phyloP scores from a whole-genome alignment of 148 eudicot genomes.

The Cornus controversa region DNA sequence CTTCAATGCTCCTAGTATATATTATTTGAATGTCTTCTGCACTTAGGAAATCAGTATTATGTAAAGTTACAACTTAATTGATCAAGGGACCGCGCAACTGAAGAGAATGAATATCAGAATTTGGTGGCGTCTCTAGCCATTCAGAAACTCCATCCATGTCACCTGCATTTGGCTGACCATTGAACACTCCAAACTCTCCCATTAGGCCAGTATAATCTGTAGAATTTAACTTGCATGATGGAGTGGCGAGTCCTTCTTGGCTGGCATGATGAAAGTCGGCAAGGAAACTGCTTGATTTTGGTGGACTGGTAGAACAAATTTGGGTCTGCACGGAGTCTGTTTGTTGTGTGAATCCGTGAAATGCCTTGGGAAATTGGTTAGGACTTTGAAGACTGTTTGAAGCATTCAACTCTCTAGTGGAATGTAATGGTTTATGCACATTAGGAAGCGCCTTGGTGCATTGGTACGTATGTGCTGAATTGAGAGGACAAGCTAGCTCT shows the following conservation, averaged over 20 bases:
- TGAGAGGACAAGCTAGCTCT: no score
- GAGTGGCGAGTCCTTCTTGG: not conserved
- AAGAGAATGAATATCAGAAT: no score
- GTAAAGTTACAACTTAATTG: no score
- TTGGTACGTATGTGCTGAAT: no score
- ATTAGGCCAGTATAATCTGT: not conserved
- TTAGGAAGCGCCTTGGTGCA: not conserved
- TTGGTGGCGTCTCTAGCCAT: slow-evolving; percentile 1
- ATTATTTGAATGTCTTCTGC: no score
- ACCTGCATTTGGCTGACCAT: not conserved
- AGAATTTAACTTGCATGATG: not conserved
- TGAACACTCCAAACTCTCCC: not conserved
- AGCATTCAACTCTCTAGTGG: not conserved
- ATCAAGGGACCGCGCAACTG: no score
- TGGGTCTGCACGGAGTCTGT: not conserved
- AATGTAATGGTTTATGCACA: not conserved
- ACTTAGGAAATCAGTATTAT: no score
- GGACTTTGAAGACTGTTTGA: not conserved
- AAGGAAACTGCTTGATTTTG: not conserved
- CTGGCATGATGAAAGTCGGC: not conserved
- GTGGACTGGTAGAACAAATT: not conserved
- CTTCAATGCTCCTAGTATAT: no score
- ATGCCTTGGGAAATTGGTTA: no score
- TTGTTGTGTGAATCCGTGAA: not conserved
- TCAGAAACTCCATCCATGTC: slow-evolving; percentile 1